Base-by-base conservation (phyloP, 441 rosid species). In the Jatropha podagrica region DNA sequence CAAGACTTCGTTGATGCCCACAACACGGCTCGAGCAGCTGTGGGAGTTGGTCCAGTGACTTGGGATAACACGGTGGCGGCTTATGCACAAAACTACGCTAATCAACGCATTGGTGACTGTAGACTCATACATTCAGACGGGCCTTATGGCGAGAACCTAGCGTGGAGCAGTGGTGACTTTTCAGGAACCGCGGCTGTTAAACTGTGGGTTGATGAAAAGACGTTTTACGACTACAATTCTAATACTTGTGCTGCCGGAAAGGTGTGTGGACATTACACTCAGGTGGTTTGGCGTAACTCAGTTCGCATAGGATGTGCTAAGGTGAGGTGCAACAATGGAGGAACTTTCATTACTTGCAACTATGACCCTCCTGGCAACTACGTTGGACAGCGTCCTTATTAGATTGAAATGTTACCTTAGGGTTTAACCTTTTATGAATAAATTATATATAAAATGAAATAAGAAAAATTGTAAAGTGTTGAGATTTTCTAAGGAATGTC, bases 1-100 rank as follows among this genome's bases (percentile, higher is more conserved):
- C 32, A 77, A 71, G 90, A 88, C 82, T 88, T 78, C 72, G 78
- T 90, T n/a, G 64, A 77, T 15, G 85, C 88, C 0, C 92, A 91
- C 82, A 88, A 89, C 64, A 32, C 20, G 15, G 95, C 93, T 38
- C 87, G 92, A 4, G 83, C 82, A 0, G 64, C 71, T 3, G 89
- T 82, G 8, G 83, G 77, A 13, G 89, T 85, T n/a, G 84, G 74
- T 38, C 85, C 83, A 38, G 74, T 91, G 69, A 71, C 68, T 46
- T 88, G 91, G 94, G 83, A 86, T 83, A 23, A 70, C 32, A 73
- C 10, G 5, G 70, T 66, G 11, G 70, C 70, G 13, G 70, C 37
- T 4, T 66, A 46, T 66, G 70, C 70, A 5, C 40, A 7, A n/a
- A 48, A 66, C 12, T 46, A 66, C 23, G 55, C 70, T 46, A 46